Conservation (phyloP, 2,329 filamentous ascomycete species). For the Cladosporium velox region DNA sequence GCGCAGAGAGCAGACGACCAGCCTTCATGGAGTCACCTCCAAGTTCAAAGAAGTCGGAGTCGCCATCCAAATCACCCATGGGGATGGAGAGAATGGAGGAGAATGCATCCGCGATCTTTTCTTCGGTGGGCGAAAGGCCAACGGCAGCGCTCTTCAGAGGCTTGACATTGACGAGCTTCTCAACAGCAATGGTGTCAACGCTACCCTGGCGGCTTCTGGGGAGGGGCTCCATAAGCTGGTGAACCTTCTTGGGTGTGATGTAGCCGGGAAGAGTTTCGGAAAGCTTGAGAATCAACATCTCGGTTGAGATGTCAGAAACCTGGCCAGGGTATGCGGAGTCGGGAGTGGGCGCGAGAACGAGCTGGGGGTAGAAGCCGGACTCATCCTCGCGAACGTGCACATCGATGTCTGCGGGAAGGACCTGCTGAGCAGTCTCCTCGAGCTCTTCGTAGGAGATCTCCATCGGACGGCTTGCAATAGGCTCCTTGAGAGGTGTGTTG, state of each 20-base stretch:
- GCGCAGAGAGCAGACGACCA: constrained; percentile 53
- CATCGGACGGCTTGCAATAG: constrained; percentile 39
- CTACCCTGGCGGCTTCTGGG: constrained; percentile 29
- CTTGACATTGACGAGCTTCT: constrained; percentile 23
- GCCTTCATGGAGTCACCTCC: constrained; percentile 59
- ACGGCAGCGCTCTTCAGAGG: constrained; percentile 3
- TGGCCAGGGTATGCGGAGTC: constrained; percentile 15
- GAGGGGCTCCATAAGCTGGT: constrained; percentile 32
- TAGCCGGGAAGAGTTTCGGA: constrained; percentile 32
- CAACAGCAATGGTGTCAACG: constrained; percentile 27
- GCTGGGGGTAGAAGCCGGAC: constrained; percentile 35
- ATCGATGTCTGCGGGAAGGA: constrained; percentile 29
- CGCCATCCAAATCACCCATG: constrained; percentile 41
- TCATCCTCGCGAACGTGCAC: constrained; percentile 31
- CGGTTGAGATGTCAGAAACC: constrained; percentile 19
- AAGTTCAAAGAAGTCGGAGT: constrained; percentile 55
- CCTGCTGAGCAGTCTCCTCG: constrained; percentile 22
- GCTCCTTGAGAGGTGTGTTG: constrained; percentile 49
- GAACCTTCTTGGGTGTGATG: constrained; percentile 33
- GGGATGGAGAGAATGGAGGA: constrained; percentile 48
- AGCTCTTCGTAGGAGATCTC: constrained; percentile 24
- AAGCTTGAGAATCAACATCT: constrained; percentile 27
- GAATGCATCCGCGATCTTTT: constrained; percentile 49
- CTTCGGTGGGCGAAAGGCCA: constrained; percentile 37
- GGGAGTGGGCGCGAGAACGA: constrained; percentile 38